Evolutionary conservation across 805 yeast species (phyloP).

Genomic region (Lipomyces starkeyi): DNA sequence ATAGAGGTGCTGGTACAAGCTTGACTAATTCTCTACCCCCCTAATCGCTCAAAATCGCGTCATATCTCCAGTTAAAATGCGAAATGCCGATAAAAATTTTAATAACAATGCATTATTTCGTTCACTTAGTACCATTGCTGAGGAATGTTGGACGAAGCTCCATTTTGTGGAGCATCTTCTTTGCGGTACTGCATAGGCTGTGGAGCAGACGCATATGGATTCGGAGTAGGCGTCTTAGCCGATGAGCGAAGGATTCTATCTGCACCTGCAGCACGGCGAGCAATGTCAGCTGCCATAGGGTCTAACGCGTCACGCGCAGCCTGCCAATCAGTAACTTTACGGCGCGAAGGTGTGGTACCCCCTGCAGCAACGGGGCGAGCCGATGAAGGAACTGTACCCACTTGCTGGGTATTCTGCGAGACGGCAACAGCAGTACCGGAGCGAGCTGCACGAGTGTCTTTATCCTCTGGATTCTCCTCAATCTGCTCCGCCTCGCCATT

Average conservation of each 20-base stretch:
- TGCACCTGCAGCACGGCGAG: conserved; percentile 32
- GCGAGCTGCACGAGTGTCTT: conserved; percentile 19
- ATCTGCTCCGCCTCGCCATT: conserved; percentile 15
- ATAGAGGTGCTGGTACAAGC: neutral
- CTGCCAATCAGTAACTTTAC: conserved; percentile 37
- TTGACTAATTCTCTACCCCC: neutral
- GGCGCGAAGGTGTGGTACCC: conserved; percentile 30
- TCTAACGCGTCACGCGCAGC: conserved; percentile 31
- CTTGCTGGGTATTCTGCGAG: conserved; percentile 1
- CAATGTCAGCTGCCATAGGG: conserved; percentile 26
- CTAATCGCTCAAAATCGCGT: neutral
- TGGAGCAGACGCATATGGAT: conserved; percentile 13
- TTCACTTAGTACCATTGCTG: conserved; percentile 35
- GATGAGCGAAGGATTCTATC: conserved; percentile 23
- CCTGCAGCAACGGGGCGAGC: conserved; percentile 10
- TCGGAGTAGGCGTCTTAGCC: neutral
- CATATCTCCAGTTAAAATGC: neutral
- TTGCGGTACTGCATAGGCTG: conserved; percentile 25
- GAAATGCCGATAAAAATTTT: neutral
- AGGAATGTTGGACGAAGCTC: conserved; percentile 29
- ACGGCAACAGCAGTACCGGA: conserved; percentile 18
- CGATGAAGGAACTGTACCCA: neutral
- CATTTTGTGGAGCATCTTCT: conserved; percentile 17
- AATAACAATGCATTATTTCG: neutral
- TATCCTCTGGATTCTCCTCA: conserved; percentile 15